Base-by-base conservation (phyloP, 2,329 filamentous ascomycete species). In the Pleoardoris graminearum region DNA sequence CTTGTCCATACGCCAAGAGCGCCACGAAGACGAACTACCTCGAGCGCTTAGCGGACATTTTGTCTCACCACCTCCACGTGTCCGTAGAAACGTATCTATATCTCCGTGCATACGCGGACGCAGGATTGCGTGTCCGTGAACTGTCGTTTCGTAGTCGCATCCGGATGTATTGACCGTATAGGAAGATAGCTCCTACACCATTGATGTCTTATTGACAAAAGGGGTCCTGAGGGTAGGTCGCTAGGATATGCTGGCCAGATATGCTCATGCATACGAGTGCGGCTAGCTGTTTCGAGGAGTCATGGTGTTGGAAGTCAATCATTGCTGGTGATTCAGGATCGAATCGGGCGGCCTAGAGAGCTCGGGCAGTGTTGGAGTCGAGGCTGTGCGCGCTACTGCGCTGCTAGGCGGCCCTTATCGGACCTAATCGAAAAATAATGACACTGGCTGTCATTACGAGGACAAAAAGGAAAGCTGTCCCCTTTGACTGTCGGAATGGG, bases 71-170 rank as follows among this genome's bases (percentile, higher is more conserved):
- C 10, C 23, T 47, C 23, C 44, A 47, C 44, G 44, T 47, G 44
- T 37, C 44, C 44, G 33, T 19, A 37, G 8, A 29, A 7, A n/a
- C 21, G 30, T n/a, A 16, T 38, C 5, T 37, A 38, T 22, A 37
- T 29, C 33, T 47, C 33, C 44, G 44, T 38, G 44, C 44, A 47
- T 47, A 29, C n/a, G n/a, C n/a, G n/a, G n/a, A 37, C 23, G 33
- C 44, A 25, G 17, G 21, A 8, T 35, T 44, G 30, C 43, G 36
- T 35, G 43, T 46, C 43, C 43, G 43, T 36, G 23, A 14, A 19
- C 30, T 33, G 21, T 35, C 43, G 25, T 36, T 36, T 25, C 43
- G 43, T 36, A 35, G 16, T 11, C 7, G 5, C 17, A 14, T 8
- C 14, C 33, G 33, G 33, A 17, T 45, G 21, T 7, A 16, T 30